These are phyloP conservation scores for Solioccasus polychromus DNA, from an alignment of 768 basidiomycete genomes.

Conservation along the genomic window DNA sequence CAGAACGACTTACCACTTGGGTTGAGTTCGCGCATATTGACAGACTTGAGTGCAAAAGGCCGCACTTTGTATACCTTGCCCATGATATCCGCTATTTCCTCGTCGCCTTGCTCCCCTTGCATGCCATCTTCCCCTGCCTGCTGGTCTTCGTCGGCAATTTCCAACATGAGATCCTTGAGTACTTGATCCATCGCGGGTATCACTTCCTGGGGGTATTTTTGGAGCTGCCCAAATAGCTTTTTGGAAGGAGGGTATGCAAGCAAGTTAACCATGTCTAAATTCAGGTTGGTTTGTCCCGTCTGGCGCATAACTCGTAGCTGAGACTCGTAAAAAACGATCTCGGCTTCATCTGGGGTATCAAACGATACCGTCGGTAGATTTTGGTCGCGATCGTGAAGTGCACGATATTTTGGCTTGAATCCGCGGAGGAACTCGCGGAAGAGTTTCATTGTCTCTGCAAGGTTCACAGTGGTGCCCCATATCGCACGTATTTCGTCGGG, in stretches of 20 bases:
- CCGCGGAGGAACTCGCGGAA: conserved; percentile 88
- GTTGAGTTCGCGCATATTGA: conserved; percentile 95
- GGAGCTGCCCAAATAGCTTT: conserved; percentile 80
- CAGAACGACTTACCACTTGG: conserved; percentile 64
- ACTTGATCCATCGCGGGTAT: conserved; percentile 97
- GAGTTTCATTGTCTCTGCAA: conserved; percentile 85
- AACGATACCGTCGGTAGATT: conserved; percentile 50
- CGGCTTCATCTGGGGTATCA: conserved; percentile 61
- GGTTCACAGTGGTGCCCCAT: conserved; percentile 96
- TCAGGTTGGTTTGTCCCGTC: conserved; percentile 91
- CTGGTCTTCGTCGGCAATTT: conserved; percentile 80
- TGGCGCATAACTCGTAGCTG: conserved; percentile 85
- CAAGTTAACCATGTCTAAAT: conserved; percentile 85
- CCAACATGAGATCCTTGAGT: conserved; percentile 89
- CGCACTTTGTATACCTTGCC: conserved; percentile 88
- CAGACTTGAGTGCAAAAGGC: conserved; percentile 77
- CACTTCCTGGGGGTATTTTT: conserved; percentile 96
- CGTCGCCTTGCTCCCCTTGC: conserved; percentile 71
- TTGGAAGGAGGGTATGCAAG: conserved; percentile 80
- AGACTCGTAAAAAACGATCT: conserved; percentile 69
- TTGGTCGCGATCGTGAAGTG: conserved; percentile 63
- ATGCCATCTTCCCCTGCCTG: conserved; percentile 69
- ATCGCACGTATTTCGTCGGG: conserved; percentile 88
- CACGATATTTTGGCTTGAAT: conserved; percentile 91
- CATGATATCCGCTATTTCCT: conserved; percentile 87